Conservation (phyloP, 2,329 filamentous ascomycete genomes). For the Cryphonectria carpinicola region DNA sequence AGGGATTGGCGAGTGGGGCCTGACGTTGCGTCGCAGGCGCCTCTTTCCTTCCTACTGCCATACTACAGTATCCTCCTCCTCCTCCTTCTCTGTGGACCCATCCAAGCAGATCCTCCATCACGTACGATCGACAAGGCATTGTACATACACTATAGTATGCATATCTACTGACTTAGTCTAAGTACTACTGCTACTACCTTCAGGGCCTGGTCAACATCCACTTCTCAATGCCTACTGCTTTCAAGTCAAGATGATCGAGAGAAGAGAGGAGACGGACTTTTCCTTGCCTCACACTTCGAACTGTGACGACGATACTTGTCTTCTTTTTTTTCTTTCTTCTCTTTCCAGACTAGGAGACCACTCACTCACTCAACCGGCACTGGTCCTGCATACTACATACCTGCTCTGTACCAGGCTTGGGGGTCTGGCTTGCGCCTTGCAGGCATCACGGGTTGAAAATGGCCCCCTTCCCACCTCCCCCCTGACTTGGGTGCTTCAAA, state of each 20-base stretch:
- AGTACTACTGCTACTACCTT: not conserved
- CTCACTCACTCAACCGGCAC: no score
- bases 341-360: not conserved
- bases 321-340: not conserved
- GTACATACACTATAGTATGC: not conserved
- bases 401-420: not conserved
- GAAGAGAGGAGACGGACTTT: not conserved
- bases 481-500: constrained; percentile 46
- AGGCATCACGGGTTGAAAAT: not conserved
- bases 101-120: not conserved
- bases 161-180: not conserved
- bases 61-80: not conserved
- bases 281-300: not conserved
- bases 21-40: constrained; percentile 6
- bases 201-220: no score
- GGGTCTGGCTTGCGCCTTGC: not conserved
- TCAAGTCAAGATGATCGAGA: not conserved
- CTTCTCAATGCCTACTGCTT: not conserved
- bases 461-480: not conserved
- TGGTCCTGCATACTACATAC: not conserved
- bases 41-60: not conserved
- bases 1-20: not conserved
- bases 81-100: not conserved
- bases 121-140: not conserved
- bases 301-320: not conserved